Evolutionary conservation across 768 basidiomycete species (phyloP).

Genomic region (Leccinum ochraceum): DNA sequence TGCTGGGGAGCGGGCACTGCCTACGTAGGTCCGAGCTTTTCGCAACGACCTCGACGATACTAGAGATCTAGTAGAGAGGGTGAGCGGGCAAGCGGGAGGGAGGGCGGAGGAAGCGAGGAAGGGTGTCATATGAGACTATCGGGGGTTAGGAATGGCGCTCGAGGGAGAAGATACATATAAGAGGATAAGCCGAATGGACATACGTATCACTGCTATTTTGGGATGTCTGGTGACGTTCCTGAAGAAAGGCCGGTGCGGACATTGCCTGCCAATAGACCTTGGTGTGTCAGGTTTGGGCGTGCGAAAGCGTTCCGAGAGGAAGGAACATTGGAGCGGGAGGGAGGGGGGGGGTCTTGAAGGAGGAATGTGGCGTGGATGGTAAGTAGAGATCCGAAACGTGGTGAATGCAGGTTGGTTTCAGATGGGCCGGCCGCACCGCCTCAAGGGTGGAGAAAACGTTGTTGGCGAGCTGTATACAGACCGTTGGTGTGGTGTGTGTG

Average conservation of each 20-base stretch:
- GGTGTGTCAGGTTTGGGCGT: constrained; percentile 19
- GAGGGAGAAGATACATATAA: constrained; percentile 10
- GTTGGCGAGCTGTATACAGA: constrained; percentile 22
- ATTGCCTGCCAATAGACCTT: constrained; percentile 1
- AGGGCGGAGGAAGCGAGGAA: not conserved
- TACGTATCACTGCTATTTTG: constrained; percentile 21
- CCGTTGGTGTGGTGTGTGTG: constrained; percentile 7
- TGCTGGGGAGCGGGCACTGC: constrained; percentile 1
- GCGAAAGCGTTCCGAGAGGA: constrained; percentile 3
- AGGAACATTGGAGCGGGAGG: not conserved
- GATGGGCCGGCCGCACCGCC: constrained; percentile 19
- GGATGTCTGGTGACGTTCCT: constrained; percentile 18
- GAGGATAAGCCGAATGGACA: constrained; percentile 16
- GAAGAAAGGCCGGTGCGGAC: constrained; percentile 16
- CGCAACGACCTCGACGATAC: not conserved
- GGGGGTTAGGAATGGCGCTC: not conserved
- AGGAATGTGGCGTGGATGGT: constrained; percentile 4
- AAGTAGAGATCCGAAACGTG: constrained; percentile 22
- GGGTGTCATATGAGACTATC: not conserved
- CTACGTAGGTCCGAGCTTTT: not conserved
- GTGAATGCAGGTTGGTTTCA: constrained; percentile 1
- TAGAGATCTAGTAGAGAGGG: not conserved
- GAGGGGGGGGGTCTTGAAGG: constrained; percentile 1
- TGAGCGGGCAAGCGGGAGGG: not conserved
- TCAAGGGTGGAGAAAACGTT: constrained; percentile 20